phyloP scores from a whole-genome alignment of 495 filamentous ascomycete genomes.

The Pseudomonodictys pantanalensis region DNA sequence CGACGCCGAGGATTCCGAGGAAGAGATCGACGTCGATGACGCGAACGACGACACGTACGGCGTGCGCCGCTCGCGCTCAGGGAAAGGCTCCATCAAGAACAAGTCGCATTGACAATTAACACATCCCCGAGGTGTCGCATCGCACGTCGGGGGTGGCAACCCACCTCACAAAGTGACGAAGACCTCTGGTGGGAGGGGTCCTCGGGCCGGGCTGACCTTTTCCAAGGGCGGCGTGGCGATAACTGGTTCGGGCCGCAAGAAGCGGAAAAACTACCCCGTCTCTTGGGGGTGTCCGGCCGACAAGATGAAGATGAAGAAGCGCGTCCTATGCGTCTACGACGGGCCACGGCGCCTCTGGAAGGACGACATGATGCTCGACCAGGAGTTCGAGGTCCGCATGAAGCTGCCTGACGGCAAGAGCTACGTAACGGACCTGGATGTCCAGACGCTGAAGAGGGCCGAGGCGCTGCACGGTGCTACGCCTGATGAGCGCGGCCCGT shows the following conservation, averaged over 20 bases:
- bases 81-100: constrained; percentile 51
- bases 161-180: constrained; percentile 46
- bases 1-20: constrained; percentile 57
- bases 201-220: constrained; percentile 46
- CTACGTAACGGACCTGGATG: constrained; percentile 91
- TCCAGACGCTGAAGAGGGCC: constrained; percentile 82
- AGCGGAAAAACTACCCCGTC: constrained; percentile 85
- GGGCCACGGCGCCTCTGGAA: constrained; percentile 85
- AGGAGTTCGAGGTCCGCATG: constrained; percentile 89
- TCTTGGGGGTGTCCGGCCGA: constrained; percentile 87
- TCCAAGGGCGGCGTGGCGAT: constrained; percentile 52
- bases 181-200: constrained; percentile 41
- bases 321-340: constrained; percentile 89
- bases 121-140: constrained; percentile 53
- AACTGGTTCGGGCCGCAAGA: constrained; percentile 68
- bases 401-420: constrained; percentile 64
- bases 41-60: constrained; percentile 60
- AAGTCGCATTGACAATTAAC: constrained; percentile 56
- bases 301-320: constrained; percentile 97
- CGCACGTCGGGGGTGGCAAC: constrained; percentile 53
- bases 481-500: constrained; percentile 79
- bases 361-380: constrained; percentile 98
- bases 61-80: constrained; percentile 47
- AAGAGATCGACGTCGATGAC: constrained; percentile 63
- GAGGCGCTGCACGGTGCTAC: constrained; percentile 74